Evolutionary conservation across 208 protist genomes (phyloP).

Genomic region (Wallacemonas sp.): DNA sequence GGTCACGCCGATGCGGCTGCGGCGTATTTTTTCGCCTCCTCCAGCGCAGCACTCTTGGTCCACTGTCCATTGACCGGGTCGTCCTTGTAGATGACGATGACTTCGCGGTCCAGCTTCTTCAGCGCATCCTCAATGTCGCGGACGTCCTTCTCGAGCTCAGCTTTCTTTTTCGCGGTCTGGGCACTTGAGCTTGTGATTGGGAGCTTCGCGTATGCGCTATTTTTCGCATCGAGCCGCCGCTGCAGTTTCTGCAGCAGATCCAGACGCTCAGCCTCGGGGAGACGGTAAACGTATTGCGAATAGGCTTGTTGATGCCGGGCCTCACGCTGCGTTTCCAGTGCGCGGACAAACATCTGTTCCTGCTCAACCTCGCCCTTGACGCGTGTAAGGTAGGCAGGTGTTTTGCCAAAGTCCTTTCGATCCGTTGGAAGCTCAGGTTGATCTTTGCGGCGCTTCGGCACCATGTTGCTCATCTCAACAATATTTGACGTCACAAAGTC

Average conservation of each 20-base stretch:
- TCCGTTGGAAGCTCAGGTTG: slow-evolving; percentile 63
- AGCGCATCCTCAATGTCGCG: slow-evolving; percentile 78
- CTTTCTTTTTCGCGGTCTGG: slow-evolving; percentile 51
- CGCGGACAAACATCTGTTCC: slow-evolving; percentile 79
- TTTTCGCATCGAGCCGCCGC: slow-evolving; percentile 60
- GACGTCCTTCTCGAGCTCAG: slow-evolving; percentile 72
- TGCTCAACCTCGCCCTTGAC: slow-evolving; percentile 88
- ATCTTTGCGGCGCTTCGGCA: slow-evolving; percentile 69
- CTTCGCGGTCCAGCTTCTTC: slow-evolving; percentile 81
- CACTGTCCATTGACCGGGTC: slow-evolving; percentile 74
- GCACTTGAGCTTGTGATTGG: slow-evolving; percentile 86
- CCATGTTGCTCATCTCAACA: slow-evolving; percentile 91
- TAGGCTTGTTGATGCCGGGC: slow-evolving; percentile 38
- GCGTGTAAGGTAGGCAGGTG: slow-evolving; percentile 81
- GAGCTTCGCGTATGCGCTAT: slow-evolving; percentile 75
- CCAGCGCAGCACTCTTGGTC: slow-evolving; percentile 72
- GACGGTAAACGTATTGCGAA: slow-evolving; percentile 65
- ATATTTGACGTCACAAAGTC: slow-evolving; percentile 94
- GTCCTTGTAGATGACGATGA: slow-evolving; percentile 89
- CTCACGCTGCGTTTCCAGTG: slow-evolving; percentile 57
- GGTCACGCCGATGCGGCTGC: not conserved
- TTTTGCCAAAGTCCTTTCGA: slow-evolving; percentile 81
- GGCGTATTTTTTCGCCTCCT: slow-evolving; percentile 64
- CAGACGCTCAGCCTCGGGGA: slow-evolving; percentile 78
- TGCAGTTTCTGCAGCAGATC: slow-evolving; percentile 70